These are phyloP conservation scores for Barbarea vulgaris DNA, from an alignment of 345 rosid species.

Conservation along the genomic window DNA sequence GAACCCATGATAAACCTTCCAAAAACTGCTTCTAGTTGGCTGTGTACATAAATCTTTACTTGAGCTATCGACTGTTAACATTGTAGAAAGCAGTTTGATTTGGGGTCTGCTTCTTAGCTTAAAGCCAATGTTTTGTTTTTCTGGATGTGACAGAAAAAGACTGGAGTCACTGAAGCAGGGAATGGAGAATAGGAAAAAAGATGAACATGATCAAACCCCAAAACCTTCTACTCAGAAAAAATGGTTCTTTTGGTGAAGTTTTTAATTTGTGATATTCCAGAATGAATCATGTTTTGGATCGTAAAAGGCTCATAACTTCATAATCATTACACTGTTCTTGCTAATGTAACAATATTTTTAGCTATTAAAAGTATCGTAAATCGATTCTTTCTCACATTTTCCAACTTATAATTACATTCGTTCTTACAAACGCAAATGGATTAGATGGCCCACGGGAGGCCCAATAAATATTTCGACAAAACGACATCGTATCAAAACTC, in stretches of 20 bases:
- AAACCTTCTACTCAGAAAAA: constrained; percentile 38
- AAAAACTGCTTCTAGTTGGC: neutral
- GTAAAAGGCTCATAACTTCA: constrained; percentile 5
- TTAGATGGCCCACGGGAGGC: neutral
- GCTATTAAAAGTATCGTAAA: neutral
- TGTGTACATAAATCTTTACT: neutral
- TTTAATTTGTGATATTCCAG: neutral
- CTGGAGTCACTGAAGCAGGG: constrained; percentile 71
- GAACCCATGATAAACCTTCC: neutral
- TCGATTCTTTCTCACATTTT: neutral
- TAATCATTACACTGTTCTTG: neutral
- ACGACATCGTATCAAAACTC: neutral
- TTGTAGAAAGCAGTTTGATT: neutral
- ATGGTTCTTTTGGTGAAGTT: constrained; percentile 76
- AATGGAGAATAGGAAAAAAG: constrained; percentile 57
- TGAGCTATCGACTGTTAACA: neutral
- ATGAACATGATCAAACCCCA: constrained; percentile 45
- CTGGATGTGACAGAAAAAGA: constrained; percentile 53
- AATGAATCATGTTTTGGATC: constrained; percentile 1
- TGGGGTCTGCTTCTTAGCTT: neutral
- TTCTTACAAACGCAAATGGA: neutral
- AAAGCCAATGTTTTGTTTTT: neutral
- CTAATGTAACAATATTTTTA: neutral
- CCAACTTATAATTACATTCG: neutral
- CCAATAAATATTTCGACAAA: neutral